Evolutionary conservation across 345 rosid species (phyloP).

Genomic region (Hirschfeldia incana): DNA sequence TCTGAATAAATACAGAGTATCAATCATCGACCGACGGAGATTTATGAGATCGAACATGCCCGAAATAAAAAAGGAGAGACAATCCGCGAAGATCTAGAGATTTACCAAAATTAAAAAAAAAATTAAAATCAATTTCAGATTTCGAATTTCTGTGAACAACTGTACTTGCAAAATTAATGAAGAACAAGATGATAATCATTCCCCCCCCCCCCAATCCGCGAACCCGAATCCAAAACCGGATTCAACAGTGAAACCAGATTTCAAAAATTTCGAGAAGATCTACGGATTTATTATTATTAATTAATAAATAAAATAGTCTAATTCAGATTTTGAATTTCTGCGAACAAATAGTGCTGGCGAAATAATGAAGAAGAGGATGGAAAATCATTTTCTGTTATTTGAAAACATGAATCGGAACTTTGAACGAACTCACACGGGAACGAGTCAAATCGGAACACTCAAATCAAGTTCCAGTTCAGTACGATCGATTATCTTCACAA

Average conservation of each 20-base stretch:
- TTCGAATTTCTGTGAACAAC: conserved; percentile 1
- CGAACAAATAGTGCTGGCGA: background rate
- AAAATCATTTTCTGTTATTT: background rate
- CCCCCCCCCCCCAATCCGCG: background rate
- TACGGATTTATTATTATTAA: background rate
- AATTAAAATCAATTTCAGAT: background rate
- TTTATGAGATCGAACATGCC: conserved; percentile 5
- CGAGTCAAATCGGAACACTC: background rate
- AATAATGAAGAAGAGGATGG: background rate
- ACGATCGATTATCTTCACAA: background rate
- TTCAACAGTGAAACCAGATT: conserved; percentile 2
- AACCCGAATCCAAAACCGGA: background rate
- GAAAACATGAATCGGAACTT: no score
- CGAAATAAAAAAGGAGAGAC: background rate
- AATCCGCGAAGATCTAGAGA: conserved; percentile 11
- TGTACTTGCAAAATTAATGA: background rate
- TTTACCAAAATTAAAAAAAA: background rate
- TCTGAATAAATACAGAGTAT: background rate
- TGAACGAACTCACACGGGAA: background rate
- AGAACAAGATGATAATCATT: background rate
- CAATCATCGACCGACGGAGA: conserved; percentile 23
- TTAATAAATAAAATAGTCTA: background rate
- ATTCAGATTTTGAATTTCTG: conserved; percentile 15
- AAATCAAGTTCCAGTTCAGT: background rate
- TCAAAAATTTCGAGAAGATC: conserved; percentile 10